Conservation (phyloP, 192 early-diverging fungal species). For the Entrophospora sp. region DNA sequence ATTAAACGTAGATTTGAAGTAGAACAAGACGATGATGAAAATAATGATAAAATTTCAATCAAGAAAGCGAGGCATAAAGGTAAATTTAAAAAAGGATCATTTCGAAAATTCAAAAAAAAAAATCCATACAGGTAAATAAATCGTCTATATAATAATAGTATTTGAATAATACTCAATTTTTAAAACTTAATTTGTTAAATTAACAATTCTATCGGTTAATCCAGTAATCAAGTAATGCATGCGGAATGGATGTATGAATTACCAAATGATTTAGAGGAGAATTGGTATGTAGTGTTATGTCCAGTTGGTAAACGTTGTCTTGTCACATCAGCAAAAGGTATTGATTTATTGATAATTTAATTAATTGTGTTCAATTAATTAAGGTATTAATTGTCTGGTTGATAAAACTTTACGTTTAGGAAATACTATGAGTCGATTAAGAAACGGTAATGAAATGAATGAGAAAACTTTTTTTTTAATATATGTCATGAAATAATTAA, state of each 20-base stretch:
- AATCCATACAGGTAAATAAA: conserved; percentile 40
- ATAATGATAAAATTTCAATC: background rate
- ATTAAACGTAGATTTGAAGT: conserved; percentile 13
- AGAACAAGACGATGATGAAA: conserved; percentile 17
- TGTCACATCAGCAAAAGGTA: conserved; percentile 44
- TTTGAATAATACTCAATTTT: background rate
- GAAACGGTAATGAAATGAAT: conserved; percentile 22
- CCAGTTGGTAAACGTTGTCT: conserved; percentile 50
- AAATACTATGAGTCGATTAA: conserved; percentile 26
- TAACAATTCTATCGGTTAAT: background rate
- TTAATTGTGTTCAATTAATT: conserved; percentile 17
- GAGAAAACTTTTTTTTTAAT: background rate
- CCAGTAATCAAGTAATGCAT: conserved; percentile 49
- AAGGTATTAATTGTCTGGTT: background rate
- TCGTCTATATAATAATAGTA: conserved; percentile 15
- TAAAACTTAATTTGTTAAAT: background rate
- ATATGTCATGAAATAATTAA: background rate
- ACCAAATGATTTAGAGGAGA: conserved; percentile 37
- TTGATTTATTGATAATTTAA: conserved; percentile 16
- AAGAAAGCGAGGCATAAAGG: background rate
- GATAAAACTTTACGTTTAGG: conserved; percentile 10
- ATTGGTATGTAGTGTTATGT: conserved; percentile 44
- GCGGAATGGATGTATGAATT: conserved; percentile 43
- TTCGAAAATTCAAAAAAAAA: conserved; percentile 24
- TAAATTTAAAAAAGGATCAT: conserved; percentile 23